Evolutionary conservation across 1,284 basidiomycete species (phyloP), one percentile per base, ranked within the genome.

Genomic region (Sanghuangporus baumii): DNA sequence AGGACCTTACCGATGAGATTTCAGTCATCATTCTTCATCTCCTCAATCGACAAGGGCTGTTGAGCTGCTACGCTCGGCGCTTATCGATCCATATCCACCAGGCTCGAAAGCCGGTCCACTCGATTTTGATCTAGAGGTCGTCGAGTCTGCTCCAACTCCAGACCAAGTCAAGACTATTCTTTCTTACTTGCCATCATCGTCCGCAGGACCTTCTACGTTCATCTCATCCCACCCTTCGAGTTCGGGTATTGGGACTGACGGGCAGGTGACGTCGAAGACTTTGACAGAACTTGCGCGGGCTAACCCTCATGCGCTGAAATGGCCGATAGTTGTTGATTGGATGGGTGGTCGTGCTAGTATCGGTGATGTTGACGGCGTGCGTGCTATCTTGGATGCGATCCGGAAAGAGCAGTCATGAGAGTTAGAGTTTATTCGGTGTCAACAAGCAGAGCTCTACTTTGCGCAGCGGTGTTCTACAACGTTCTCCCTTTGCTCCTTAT

Each of bases 311-410:
- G 80, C 79, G 14, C 70, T 90, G 65, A 89, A 85, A 68, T 91
- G 88, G 87, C 89, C 89, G 0, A 81, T 91, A 55, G 87, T 91
- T 0, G 89, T 91, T 2, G 84, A 91, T 67, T 91, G 89, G 89
- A 72, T 76, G n/a, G 79, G 76, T n/a, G 89, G 89, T 0, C 78
- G 78, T 50, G 87, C 83, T 11, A 80, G 79, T 31, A 73, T 90
- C 0, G 89, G 89, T 0, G 81, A 87, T 61, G 74, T 86, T n/a
- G 84, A 88, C 6, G 84, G 85, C 18, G 88, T 90, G 16, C 81
- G 79, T 57, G 70, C 70, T 1, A 85, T 91, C 14, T 68, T 91
- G 69, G 88, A 90, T 67, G 76, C 74, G 51, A 66, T 91, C 60
- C 75, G 87, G 67, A 82, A 82, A 73, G 80, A 76, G 65, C 48